phyloP scores from a whole-genome alignment of 2,329 filamentous ascomycete genomes.

The Metarhizium rileyi region DNA sequence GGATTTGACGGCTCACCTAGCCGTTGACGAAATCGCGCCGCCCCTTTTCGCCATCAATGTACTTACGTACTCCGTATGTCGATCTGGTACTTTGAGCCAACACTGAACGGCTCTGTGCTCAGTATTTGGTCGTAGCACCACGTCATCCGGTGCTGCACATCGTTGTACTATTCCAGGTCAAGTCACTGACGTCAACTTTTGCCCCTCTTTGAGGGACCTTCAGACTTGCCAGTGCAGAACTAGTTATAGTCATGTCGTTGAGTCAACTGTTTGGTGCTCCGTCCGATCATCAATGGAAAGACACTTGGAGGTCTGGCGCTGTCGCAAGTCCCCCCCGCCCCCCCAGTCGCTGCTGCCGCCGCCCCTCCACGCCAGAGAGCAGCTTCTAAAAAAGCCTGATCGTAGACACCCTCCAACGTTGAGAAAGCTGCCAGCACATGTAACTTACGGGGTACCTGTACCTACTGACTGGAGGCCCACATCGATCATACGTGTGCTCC shows the following conservation, averaged over 20 bases:
- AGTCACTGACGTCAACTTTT: conserved; percentile 4
- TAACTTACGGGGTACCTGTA: too few relatives aligned
- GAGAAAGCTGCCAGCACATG: neutral
- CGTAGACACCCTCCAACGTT: neutral
- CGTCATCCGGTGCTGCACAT: neutral
- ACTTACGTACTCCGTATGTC: too few relatives aligned
- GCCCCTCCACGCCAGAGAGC: too few relatives aligned
- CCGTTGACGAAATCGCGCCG: too few relatives aligned
- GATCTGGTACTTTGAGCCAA: too few relatives aligned
- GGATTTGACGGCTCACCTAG: too few relatives aligned
- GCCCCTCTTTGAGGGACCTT: conserved; percentile 1
- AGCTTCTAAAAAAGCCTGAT: neutral
- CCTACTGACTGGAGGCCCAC: too few relatives aligned
- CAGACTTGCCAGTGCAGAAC: neutral
- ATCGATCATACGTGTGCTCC: too few relatives aligned
- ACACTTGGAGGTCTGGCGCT: neutral
- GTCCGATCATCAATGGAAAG: neutral
- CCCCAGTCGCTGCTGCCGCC: neutral
- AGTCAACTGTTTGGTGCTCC: neutral
- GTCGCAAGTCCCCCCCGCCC: neutral
- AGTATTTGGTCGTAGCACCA: neutral
- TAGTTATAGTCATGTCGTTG: too few relatives aligned
- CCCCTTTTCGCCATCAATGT: too few relatives aligned
- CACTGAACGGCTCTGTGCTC: neutral
- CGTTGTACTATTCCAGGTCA: neutral